Conservation (phyloP, 345 rosid genomes). For the Salix dunnii region DNA sequence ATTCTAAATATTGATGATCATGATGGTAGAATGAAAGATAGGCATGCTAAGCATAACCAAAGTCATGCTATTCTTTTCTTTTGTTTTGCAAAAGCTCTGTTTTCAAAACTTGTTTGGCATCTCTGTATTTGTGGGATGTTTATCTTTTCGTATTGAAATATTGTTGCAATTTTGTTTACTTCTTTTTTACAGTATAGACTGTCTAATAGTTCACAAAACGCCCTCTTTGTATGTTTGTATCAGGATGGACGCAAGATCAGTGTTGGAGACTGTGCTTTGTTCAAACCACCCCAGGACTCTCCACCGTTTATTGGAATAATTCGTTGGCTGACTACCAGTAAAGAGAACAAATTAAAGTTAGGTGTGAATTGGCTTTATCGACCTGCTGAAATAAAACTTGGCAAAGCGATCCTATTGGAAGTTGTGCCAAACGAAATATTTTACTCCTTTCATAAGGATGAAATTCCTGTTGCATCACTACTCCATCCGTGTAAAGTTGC, state of each 20-base stretch:
- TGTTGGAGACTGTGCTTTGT: slow-evolving; percentile 92
- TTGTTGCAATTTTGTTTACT: background rate
- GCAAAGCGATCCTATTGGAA: slow-evolving; percentile 73
- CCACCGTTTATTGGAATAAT: slow-evolving; percentile 89
- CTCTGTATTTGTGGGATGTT: background rate
- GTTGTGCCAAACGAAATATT: slow-evolving; percentile 92
- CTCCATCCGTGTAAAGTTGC: slow-evolving; percentile 96
- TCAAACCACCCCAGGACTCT: slow-evolving; percentile 76
- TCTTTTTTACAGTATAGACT: background rate
- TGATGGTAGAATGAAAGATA: background rate
- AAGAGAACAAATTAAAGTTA: slow-evolving; percentile 50
- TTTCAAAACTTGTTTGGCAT: background rate
- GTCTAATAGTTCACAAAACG: background rate
- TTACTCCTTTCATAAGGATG: slow-evolving; percentile 93
- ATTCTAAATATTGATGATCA: background rate
- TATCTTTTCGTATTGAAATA: background rate
- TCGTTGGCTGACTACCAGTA: slow-evolving; percentile 44
- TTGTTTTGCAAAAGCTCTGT: background rate
- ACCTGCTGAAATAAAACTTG: slow-evolving; percentile 77
- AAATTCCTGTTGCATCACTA: slow-evolving; percentile 76
- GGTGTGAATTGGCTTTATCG: slow-evolving; percentile 90
- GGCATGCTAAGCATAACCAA: background rate
- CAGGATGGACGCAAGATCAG: slow-evolving; percentile 83
- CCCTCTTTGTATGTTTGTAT: background rate
- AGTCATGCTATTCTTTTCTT: background rate